Evolutionary conservation across 352 stramenopile genomes (phyloP).

Genomic region (Globisporangium sylvaticum): DNA sequence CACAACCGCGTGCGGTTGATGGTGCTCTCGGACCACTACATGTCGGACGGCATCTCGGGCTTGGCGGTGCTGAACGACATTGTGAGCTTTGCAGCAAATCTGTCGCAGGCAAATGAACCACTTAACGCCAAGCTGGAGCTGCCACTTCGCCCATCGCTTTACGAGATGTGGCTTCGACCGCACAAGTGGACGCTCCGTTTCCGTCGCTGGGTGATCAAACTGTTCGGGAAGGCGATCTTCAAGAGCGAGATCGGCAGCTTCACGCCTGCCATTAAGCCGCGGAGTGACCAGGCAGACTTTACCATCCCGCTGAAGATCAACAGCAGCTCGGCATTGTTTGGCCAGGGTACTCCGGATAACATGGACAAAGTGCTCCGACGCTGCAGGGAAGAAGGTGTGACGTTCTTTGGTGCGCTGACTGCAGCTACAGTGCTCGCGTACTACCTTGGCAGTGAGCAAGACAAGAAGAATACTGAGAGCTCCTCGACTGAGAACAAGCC

Average conservation of each 20-base stretch:
- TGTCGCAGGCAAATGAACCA: too few species aligned
- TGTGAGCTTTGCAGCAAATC: constrained; percentile 20
- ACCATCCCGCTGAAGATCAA: constrained; percentile 15
- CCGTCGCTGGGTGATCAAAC: constrained; percentile 20
- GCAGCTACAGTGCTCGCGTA: constrained; percentile 14
- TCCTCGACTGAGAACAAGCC: background rate
- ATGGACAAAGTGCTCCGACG: constrained; percentile 25
- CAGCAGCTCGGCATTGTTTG: constrained; percentile 37
- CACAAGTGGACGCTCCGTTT: constrained; percentile 14
- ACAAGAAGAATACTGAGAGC: background rate
- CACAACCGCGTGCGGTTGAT: constrained; percentile 29
- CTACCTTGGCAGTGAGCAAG: background rate
- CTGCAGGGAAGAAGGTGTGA: constrained; percentile 38
- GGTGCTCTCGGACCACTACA: constrained; percentile 48
- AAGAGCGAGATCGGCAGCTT: background rate
- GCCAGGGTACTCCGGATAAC: constrained; percentile 28
- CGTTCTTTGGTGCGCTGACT: constrained; percentile 32
- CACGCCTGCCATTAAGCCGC: constrained; percentile 16
- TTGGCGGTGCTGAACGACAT: constrained; percentile 34
- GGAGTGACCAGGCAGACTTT: constrained; percentile 32
- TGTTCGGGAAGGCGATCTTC: constrained; percentile 16
- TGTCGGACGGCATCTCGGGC: constrained; percentile 38
- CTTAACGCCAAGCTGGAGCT: background rate
- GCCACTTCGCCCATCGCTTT: constrained; percentile 24
- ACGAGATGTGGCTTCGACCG: constrained; percentile 24